A percentile compares a stretch with the other conserved stretches of the same genome.
phyloP scores from a whole-genome alignment of 306 rosid genomes.

The Vigna unguiculata region DNA sequence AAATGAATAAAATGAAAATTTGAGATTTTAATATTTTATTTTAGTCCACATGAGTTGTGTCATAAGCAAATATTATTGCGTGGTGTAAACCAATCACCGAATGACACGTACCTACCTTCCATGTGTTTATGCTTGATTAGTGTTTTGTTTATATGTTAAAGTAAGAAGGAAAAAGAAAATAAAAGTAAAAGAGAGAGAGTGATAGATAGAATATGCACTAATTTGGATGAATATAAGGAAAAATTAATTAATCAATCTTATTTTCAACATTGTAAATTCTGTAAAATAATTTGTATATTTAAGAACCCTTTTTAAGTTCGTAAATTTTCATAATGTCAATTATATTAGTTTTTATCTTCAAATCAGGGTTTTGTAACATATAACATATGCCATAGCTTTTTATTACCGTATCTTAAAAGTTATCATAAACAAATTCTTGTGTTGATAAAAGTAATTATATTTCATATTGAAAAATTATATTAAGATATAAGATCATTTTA shows the following conservation, averaged over 20 bases:
- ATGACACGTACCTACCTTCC: constrained; percentile 14
- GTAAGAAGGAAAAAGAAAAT: background rate
- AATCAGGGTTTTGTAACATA: no score
- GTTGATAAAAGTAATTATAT: no score
- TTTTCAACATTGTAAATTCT: background rate
- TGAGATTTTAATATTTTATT: background rate
- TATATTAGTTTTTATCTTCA: no score
- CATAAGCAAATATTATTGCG: background rate
- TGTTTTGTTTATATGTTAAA: background rate
- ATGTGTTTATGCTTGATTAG: background rate
- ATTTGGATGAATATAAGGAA: background rate
- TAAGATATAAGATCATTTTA: no score
- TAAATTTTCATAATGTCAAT: no score
- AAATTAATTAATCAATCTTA: background rate
- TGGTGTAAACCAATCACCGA: background rate
- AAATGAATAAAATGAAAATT: constrained; percentile 8
- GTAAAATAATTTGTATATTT: no score
- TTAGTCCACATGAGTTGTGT: background rate
- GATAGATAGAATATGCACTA: no score
- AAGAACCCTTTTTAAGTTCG: no score
- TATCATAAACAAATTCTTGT: no score
- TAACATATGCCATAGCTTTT: no score
- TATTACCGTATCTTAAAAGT: no score
- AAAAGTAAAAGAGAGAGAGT: background rate
- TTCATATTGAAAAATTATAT: no score